Base-by-base conservation (phyloP, 2,329 filamentous ascomycete species). In the Coniochaeta sp. region DNA sequence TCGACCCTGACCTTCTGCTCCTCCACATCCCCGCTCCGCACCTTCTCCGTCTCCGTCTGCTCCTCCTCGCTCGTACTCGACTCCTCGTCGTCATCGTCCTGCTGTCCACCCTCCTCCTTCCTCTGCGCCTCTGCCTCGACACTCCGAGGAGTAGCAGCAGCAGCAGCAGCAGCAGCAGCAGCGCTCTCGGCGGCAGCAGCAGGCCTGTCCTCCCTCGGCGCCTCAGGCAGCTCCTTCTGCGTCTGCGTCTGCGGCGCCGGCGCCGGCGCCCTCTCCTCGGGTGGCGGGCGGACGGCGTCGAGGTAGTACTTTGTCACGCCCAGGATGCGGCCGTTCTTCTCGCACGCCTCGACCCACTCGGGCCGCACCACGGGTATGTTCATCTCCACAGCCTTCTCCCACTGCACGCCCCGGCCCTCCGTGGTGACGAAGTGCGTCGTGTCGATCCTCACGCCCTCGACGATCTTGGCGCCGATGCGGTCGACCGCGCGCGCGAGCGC, bases 391-490 rank as follows among this genome's bases (percentile, higher is more conserved):
- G 95, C 95, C 79, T 95, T 96, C 77, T 99, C 95, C 95, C 95
- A 99, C 14, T 89, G 83, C 57, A 90, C 82, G 34, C 95, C 95
- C 60, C 93, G 81, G 32, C 93, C 93, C 73, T 99, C 95, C 10
- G 91, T 96, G 64, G 93, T 98, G 62, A 99, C 91, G 72, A 99
- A 99, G 75, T 99, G 95, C 17, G 95, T 99, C 0, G 95, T 99
- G 73, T 99, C 95, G 70, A 99, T 98, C 68, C 93, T 85, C 58
- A 98, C 92, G 14, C 84, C 84, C 67, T 97, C 93, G 60, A 91
- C 89, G 64, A 98, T 81, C 79, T 95, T 96, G 62, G 91, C 95
- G 56, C 95, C 95, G 67, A 99, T 96, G 66, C 91, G 84, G 69
- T 95, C 88, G 38, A 97, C 85, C 1, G 93, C 91, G 54, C 81